phyloP scores from a whole-genome alignment of 1,139 yeast genomes.

The Yamadazyma epiphylla region DNA sequence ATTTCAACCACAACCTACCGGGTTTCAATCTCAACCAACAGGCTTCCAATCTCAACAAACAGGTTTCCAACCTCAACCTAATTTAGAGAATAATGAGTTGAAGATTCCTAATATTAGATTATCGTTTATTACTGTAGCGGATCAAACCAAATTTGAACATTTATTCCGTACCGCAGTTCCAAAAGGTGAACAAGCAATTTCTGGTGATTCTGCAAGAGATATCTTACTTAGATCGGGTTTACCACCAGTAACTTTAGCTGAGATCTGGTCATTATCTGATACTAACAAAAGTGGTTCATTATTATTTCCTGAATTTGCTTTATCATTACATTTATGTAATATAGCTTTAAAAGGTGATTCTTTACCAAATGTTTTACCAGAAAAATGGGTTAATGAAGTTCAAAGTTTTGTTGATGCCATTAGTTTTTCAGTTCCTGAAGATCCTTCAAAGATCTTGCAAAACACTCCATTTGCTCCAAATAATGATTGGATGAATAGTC shows the following conservation, averaged over 20 bases:
- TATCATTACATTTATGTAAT: slow-evolving; percentile 87
- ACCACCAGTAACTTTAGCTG: slow-evolving; percentile 72
- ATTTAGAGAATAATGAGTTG: slow-evolving; percentile 30
- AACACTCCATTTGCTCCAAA: slow-evolving; percentile 44
- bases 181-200: slow-evolving; percentile 71
- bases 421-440: slow-evolving; percentile 72
- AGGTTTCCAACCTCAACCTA: slow-evolving; percentile 18
- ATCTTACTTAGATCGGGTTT: slow-evolving; percentile 80
- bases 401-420: slow-evolving; percentile 85
- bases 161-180: slow-evolving; percentile 76
- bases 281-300: slow-evolving; percentile 81
- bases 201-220: slow-evolving; percentile 75
- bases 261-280: slow-evolving; percentile 88
- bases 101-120: slow-evolving; percentile 68
- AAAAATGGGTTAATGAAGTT: slow-evolving; percentile 76
- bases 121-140: slow-evolving; percentile 79
- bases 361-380: slow-evolving; percentile 70
- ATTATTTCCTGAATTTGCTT: slow-evolving; percentile 90
- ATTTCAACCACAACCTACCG: slow-evolving; percentile 19
- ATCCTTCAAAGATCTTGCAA: slow-evolving; percentile 37
- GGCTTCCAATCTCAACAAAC: slow-evolving; percentile 21
- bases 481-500: slow-evolving; percentile 27
- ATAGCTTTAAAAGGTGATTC: slow-evolving; percentile 72
- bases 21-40: slow-evolving; percentile 15
- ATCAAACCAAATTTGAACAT: slow-evolving; percentile 81